Conservation (phyloP, 2,329 filamentous ascomycete species). For the Trichocomaceae sp. region DNA sequence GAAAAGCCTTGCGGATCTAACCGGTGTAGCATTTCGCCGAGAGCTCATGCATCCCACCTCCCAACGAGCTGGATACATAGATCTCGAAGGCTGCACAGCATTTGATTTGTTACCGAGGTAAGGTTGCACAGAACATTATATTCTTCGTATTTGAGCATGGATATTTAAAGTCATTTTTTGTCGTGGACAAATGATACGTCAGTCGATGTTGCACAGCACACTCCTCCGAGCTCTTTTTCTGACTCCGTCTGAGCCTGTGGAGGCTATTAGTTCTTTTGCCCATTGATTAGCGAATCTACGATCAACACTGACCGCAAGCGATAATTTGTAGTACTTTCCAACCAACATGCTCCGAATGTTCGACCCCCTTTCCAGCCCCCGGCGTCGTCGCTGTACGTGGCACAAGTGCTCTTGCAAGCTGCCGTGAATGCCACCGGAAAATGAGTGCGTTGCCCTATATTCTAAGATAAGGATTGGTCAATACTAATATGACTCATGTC, state of each 20-base stretch:
- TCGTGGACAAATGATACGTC: slow-evolving; percentile 1
- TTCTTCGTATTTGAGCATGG: neutral
- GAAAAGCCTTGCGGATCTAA: neutral
- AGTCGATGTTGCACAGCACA: neutral
- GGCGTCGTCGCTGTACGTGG: slow-evolving; percentile 68
- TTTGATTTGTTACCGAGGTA: slow-evolving; percentile 68
- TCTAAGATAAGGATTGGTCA: slow-evolving; percentile 28
- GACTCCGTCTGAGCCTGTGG: neutral
- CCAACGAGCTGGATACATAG: slow-evolving; percentile 69
- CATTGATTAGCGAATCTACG: no score
- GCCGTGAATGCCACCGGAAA: slow-evolving; percentile 69
- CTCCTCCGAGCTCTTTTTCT: neutral
- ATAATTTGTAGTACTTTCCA: slow-evolving; percentile 58
- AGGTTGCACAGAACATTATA: slow-evolving; percentile 12
- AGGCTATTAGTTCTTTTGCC: no score
- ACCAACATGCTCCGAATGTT: slow-evolving; percentile 71
- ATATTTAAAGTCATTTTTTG: neutral
- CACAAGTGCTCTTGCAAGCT: slow-evolving; percentile 66
- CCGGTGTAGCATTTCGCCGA: slow-evolving; percentile 49
- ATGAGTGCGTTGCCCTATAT: slow-evolving; percentile 50
- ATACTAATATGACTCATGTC: neutral
- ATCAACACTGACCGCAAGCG: neutral
- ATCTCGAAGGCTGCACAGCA: slow-evolving; percentile 66
- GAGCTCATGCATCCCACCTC: slow-evolving; percentile 69
- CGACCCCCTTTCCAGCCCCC: slow-evolving; percentile 54